Evolutionary conservation across 2,329 filamentous ascomycete species (phyloP), one percentile per base, ranked within the genome.

Genomic region (Ceratocystis destructans): DNA sequence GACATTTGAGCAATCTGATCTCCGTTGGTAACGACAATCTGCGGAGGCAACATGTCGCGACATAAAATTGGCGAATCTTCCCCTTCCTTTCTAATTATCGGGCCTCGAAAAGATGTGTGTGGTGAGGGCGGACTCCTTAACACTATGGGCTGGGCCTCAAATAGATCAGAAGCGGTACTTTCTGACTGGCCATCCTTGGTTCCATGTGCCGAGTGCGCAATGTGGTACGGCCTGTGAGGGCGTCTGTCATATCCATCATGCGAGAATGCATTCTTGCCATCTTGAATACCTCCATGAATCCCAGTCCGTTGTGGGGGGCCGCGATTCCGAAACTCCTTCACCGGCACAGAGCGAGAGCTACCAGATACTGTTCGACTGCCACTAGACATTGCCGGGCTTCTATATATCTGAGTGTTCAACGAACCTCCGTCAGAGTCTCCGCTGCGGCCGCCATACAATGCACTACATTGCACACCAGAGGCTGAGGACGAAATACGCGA

Each of bases 221-320:
- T 37, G 59, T 68, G 67, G 20, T 66, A 66, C 5, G 50, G 31
- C 4, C 67, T 53, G 7, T 64, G 48, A 12, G 61, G 67, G 2
- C 31, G 59, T 22, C 50, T 44, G 5, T 68, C 67, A 12, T 64
- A 62, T 22, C 31, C 41, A 15, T 57, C 67, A 28, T 68, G 28
- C 12, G 62, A 45, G 17, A 17, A 62, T 1, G 45, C 44, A 7
- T 33, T 33, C 12, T 20, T 59, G 17, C 62, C 66, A 37, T 50
- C 44, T 33, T 62, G 48, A 2, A 45, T 63, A 17, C 66, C 66
- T 15, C 45, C 37, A 5, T 65, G 62, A 4, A n/a, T 10, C 1
- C 62, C 66, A 65, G 31, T 48, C 28, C 66, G 46, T 41, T 62
- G 57, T 2, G 25, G 20, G 46, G 61, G 62, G n/a, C 17, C 66